Conservation (phyloP, 208 protist genomes). For the Leishmania tarentolae region DNA sequence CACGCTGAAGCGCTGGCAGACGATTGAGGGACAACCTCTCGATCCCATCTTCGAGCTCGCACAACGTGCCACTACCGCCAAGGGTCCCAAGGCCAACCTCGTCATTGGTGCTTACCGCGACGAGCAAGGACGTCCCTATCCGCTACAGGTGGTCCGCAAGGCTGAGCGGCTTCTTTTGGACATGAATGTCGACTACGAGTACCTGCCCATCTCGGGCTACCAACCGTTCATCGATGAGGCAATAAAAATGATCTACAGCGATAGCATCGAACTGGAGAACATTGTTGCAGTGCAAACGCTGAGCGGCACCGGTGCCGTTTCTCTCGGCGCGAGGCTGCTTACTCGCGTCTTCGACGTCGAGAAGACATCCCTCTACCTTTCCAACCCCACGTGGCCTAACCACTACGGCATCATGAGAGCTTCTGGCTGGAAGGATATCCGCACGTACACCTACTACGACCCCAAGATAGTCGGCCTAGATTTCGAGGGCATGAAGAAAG, state of each 20-base stretch:
- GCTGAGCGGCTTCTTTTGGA: constrained; percentile 76
- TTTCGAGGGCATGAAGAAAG: constrained; percentile 86
- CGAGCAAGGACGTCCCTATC: constrained; percentile 93
- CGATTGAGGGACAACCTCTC: constrained; percentile 32
- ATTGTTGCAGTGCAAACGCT: constrained; percentile 85
- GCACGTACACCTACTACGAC: constrained; percentile 87
- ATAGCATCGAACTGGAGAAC: constrained; percentile 44
- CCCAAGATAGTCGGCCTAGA: constrained; percentile 63
- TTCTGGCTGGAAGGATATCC: constrained; percentile 63
- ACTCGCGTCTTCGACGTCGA: constrained; percentile 30
- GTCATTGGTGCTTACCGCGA: constrained; percentile 98
- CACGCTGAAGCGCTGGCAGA: constrained; percentile 26
- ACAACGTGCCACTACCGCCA: constrained; percentile 39
- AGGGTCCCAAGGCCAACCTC: constrained; percentile 95
- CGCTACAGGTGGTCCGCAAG: constrained; percentile 92
- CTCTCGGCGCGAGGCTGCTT: constrained; percentile 71
- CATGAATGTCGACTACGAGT: constrained; percentile 95
- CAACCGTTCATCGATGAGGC: constrained; percentile 81
- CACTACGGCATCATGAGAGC: constrained; percentile 70
- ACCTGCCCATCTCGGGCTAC: constrained; percentile 95
- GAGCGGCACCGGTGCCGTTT: constrained; percentile 91
- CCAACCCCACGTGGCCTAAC: constrained; percentile 90
- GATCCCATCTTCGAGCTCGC: constrained; percentile 66
- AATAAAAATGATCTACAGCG: constrained; percentile 90
- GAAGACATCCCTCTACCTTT: constrained; percentile 70